Evolutionary conservation across 169 alveolate species (phyloP), one percentile per base, ranked within the genome.

Genomic region (Cryptosporidium baileyi): DNA sequence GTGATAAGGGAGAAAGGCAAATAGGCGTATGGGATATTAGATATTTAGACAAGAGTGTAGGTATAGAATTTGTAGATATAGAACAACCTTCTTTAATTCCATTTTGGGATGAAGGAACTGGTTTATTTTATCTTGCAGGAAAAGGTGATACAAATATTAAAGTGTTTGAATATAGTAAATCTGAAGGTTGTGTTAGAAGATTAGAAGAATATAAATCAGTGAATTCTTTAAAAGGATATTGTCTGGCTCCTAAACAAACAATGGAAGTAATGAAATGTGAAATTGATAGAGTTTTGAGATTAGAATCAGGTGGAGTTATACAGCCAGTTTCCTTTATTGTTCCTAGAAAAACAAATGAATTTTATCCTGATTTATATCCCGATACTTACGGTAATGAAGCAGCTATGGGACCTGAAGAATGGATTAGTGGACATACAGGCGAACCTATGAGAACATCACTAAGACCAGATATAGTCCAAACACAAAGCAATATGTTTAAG

Each of bases 61-160:
- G 85, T 0, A 13, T 74, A 11, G 85, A 74, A 44, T 74, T 74
- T 40, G 67, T 74, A 1, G 85, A 74, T 26, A 57, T 74, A 52
- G 85, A 74, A 32, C 85, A 74, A n/a, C 85, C 85, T n/a, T 74
- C 85, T 5, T n/a, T 74, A 24, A 54, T 74, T 38, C 85, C 85
- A 28, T 74, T 74, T 47, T 74, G 85, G 85, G 85, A 74, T 54
- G 85, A 74, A 22, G 85, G 85, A 4, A 74, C 85, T 40, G 85
- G 85, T 6, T 45, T 74, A 19, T 74, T 74, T 74, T 74, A 74
- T 19, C 26, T 74, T 13, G 85, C 74, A 54, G 85, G 85, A 30
- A 74, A 74, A 28, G 85, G 85, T 3, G 85, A 74, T 54, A 74
- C 85, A 22, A 74, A 74, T 17, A 74, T 74, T 41, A 74, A 59